A percentile compares a stretch with the other conserved stretches of the same genome.
phyloP scores from a whole-genome alignment of 169 alveolate species.

The Eimeria praecox region DNA sequence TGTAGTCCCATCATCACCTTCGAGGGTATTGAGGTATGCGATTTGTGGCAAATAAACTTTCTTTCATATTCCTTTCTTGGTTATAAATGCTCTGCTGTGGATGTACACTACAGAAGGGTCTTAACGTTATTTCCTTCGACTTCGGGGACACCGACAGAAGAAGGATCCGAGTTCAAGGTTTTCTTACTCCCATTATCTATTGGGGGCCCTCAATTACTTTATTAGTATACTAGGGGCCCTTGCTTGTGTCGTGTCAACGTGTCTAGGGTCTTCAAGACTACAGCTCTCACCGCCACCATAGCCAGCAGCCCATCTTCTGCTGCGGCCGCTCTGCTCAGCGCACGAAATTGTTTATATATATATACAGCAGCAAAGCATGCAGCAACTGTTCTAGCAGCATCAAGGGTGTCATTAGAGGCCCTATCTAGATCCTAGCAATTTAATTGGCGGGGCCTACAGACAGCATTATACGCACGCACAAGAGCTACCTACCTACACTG shows the following conservation, averaged over 20 bases:
- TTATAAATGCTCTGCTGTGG: neutral
- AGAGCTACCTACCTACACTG: too few species aligned
- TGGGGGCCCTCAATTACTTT: neutral
- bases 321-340: neutral
- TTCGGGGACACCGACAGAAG: conserved; percentile 17
- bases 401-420: neutral
- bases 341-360: neutral
- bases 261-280: neutral
- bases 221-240: neutral
- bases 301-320: neutral
- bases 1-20: neutral
- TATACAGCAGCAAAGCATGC: neutral
- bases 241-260: neutral
- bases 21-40: neutral
- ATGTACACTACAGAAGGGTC: neutral
- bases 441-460: neutral
- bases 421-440: neutral
- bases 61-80: neutral
- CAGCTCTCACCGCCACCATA: neutral
- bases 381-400: neutral
- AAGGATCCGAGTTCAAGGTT: neutral
- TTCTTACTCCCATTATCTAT: conserved; percentile 5
- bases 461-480: neutral
- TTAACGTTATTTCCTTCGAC: neutral
- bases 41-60: conserved; percentile 21